Evolutionary conservation across 805 yeast species (phyloP).

Genomic region (Debaryomyces hansenii): DNA sequence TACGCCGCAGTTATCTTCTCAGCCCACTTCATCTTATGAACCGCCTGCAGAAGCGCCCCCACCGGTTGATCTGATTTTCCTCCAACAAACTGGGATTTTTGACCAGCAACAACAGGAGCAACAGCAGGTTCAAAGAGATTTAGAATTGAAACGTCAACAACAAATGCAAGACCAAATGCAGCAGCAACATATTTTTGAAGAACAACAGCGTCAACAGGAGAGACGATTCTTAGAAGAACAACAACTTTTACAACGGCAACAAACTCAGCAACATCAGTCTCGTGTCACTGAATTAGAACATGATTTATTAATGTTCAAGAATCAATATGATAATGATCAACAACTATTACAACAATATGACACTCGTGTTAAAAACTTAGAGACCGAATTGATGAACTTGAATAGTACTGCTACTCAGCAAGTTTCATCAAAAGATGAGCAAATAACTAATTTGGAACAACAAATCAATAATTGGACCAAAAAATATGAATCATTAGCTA

Average conservation of each 20-base stretch:
- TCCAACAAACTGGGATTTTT: slow-evolving; percentile 58
- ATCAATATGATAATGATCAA: slow-evolving; percentile 86
- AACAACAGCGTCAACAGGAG: slow-evolving; percentile 70
- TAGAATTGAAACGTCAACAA: slow-evolving; percentile 60
- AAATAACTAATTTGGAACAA: slow-evolving; percentile 63
- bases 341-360: slow-evolving; percentile 84
- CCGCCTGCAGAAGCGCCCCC: slow-evolving; percentile 36
- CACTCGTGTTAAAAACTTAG: slow-evolving; percentile 76
- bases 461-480: slow-evolving; percentile 77
- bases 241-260: slow-evolving; percentile 63
- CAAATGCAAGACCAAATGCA: slow-evolving; percentile 69
- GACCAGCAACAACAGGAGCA: slow-evolving; percentile 64
- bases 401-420: slow-evolving; percentile 70
- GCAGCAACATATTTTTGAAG: slow-evolving; percentile 72
- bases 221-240: slow-evolving; percentile 71
- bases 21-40: slow-evolving; percentile 37
- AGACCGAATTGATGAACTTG: slow-evolving; percentile 63
- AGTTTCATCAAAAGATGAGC: slow-evolving; percentile 73
- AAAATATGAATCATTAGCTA: slow-evolving; percentile 87
- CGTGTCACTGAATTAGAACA: slow-evolving; percentile 79
- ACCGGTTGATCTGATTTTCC: slow-evolving; percentile 32
- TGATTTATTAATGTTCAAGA: slow-evolving; percentile 70
- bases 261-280: slow-evolving; percentile 73
- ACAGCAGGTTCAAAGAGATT: slow-evolving; percentile 56
- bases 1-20: slow-evolving; percentile 43